Conservation (phyloP, 164 flowering plant species). For the Annona cherimola region DNA sequence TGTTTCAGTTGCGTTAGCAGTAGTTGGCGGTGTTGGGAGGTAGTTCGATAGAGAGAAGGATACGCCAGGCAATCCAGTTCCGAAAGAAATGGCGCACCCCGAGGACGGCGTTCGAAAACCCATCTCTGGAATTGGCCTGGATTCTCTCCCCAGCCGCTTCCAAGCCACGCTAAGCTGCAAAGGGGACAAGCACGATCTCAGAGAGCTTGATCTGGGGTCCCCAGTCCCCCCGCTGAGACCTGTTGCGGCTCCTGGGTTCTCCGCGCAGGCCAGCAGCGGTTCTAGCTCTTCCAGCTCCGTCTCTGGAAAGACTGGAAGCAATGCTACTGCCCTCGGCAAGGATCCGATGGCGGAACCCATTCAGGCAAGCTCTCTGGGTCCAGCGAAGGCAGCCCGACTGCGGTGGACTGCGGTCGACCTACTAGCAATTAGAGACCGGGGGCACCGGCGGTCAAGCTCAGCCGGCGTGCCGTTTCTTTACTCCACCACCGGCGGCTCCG, state of each 20-base stretch:
- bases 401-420: constrained; percentile 5
- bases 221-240: constrained; percentile 71
- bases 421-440: constrained; percentile 24
- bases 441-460: constrained; percentile 49
- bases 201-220: constrained; percentile 76
- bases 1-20: too few relatives aligned
- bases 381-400: constrained; percentile 37
- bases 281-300: constrained; percentile 67
- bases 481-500: constrained; percentile 35
- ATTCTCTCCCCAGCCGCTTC: too few relatives aligned
- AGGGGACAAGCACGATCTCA: constrained; percentile 86
- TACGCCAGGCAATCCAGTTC: too few relatives aligned
- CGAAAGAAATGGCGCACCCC: too few relatives aligned
- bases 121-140: too few relatives aligned
- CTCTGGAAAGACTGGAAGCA: constrained; percentile 24
- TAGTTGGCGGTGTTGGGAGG: too few relatives aligned
- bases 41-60: too few relatives aligned
- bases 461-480: constrained; percentile 43
- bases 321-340: constrained; percentile 8
- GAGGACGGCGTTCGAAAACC: too few relatives aligned
- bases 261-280: constrained; percentile 47
- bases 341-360: constrained; percentile 25
- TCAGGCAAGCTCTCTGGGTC: constrained; percentile 56
- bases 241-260: constrained; percentile 16
- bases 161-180: too few relatives aligned